phyloP scores from a whole-genome alignment of 106 monocot genomes.

The Vanilla planifolia region DNA sequence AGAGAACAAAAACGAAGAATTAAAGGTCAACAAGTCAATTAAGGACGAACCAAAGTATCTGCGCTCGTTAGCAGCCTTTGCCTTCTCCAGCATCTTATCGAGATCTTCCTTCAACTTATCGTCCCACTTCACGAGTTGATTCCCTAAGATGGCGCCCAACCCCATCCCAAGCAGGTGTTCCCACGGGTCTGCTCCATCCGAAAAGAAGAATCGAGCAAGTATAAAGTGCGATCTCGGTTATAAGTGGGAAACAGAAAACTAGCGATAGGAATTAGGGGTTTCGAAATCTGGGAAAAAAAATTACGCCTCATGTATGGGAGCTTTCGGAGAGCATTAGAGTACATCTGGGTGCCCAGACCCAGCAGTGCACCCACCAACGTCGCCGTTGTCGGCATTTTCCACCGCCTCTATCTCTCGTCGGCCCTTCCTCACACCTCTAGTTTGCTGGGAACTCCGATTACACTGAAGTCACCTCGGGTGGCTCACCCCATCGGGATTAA shows the following conservation, averaged over 20 bases:
- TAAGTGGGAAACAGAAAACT: not conserved
- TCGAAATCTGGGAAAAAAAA: not conserved
- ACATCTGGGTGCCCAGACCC: slow-evolving; percentile 78
- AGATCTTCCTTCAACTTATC: slow-evolving; percentile 84
- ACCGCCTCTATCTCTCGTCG: not conserved
- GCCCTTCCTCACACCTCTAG: not conserved
- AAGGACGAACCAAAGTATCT: slow-evolving; percentile 69
- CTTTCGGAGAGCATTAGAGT: slow-evolving; percentile 98
- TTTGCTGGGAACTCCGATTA: not conserved
- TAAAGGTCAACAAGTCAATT: not conserved
- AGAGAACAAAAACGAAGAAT: too few species aligned
- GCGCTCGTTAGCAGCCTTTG: slow-evolving; percentile 81
- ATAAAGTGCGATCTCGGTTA: not conserved
- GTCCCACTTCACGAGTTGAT: slow-evolving; percentile 82
- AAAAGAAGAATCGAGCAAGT: not conserved
- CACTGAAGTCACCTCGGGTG: not conserved
- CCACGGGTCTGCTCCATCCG: slow-evolving; percentile 67
- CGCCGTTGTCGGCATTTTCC: slow-evolving; percentile 71
- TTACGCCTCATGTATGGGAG: slow-evolving; percentile 93
- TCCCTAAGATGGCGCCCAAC: slow-evolving; percentile 69
- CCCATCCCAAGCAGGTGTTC: slow-evolving; percentile 96
- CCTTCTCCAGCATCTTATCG: slow-evolving; percentile 81
- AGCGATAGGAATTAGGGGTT: slow-evolving; percentile 10
- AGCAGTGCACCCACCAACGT: slow-evolving; percentile 66
- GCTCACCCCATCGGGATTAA: too few species aligned